phyloP scores from a whole-genome alignment of 768 basidiomycete species.

The Amanita muscaria region DNA sequence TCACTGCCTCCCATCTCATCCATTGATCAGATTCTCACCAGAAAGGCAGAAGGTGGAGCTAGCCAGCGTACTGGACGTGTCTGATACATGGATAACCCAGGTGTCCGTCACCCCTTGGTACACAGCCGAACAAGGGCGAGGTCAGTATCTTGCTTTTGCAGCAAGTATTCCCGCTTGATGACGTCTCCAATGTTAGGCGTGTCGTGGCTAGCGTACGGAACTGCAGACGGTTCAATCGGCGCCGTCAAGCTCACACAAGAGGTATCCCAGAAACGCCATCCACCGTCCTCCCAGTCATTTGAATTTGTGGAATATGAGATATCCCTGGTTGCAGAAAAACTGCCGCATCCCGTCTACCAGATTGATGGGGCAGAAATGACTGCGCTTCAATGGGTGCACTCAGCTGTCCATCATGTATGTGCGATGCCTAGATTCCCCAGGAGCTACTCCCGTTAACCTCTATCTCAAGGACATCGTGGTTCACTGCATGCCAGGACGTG shows the following conservation, averaged over 20 bases:
- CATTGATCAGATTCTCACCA: neutral
- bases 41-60: conserved; percentile 1
- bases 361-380: conserved; percentile 39
- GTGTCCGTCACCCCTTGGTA: conserved; percentile 55
- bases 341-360: conserved; percentile 17
- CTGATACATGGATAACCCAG: conserved; percentile 57
- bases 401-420: conserved; percentile 17
- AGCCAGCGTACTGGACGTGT: conserved; percentile 32
- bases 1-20: neutral
- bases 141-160: conserved; percentile 25
- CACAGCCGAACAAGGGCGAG: conserved; percentile 22
- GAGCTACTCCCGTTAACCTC: neutral
- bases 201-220: conserved; percentile 48
- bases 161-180: conserved; percentile 5
- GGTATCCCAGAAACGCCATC: conserved; percentile 7
- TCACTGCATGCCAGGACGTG: conserved; percentile 47
- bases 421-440: conserved; percentile 25
- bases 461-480: conserved; percentile 44
- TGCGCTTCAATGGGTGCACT: conserved; percentile 48
- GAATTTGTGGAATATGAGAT: conserved; percentile 30
- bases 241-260: conserved; percentile 44
- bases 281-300: conserved; percentile 12
- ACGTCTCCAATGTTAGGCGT: conserved; percentile 33
- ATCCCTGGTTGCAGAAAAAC: conserved; percentile 22
- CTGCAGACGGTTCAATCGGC: conserved; percentile 51